Base-by-base conservation (phyloP, 2,329 filamentous ascomycete species). In the Amauroascus niger region DNA sequence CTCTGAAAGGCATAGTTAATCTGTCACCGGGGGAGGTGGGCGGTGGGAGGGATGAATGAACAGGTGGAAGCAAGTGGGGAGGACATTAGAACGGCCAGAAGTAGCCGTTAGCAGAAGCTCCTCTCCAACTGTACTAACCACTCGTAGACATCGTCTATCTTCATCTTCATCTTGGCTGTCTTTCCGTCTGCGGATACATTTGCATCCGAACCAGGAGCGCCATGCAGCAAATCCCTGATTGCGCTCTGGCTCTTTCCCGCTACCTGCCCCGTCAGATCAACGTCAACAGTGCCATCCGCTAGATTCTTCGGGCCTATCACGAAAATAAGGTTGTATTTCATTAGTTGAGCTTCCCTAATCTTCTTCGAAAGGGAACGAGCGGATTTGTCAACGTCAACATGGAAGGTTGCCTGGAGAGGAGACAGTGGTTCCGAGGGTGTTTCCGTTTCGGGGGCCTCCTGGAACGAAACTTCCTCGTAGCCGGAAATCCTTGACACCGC, bases 321-420 rank as follows among this genome's bases (percentile, higher is more conserved):
- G 30, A 88, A 76, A 50, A 93, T 81, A 53, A 87, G 74, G 51
- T 85, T 82, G 65, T 90, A 93, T 39, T 83, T 83, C 68, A 82
- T 84, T 46, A 70, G 65, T 59, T 79, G 83, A n/a, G 88, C 88
- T 64, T 86, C 81, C 30, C 77, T 76, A 20, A 88, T 77, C 68
- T 93, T 94, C 64, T 82, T 79, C 1, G 77, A 75, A 7, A 94
- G 67, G 0, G 79, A 75, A 49, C 81, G 77, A 13, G 76, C 72
- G 51, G 79, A 83, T 32, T 73, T 76, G 62, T 93, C 87, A 14
- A 89, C 66, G 56, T 91, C 86, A 30, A 94, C 79, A 13, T 79
- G 73, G 41, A 90, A 74, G 6, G 82, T 83, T 1, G 81, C 78
- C n/a, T 77, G 75, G 6, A 75, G 67, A 2, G 80, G 70, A 3